Evolutionary conservation across 1,139 yeast genomes (phyloP), one percentile per base, ranked within the genome.

Genomic region (Yamadazyma jaroonii): DNA sequence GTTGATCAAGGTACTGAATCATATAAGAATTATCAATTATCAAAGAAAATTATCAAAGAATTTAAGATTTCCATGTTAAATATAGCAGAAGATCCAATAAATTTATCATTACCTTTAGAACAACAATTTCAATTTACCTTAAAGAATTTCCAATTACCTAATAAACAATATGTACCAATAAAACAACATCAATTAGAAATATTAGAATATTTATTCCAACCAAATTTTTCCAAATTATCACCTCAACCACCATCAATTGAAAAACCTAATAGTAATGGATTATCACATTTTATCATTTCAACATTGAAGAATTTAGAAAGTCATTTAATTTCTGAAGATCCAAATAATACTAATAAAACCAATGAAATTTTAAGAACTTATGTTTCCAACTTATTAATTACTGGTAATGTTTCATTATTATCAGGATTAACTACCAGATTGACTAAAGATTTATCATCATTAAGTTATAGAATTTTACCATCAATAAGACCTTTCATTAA

Each of bases 361-460:
- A 65, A 64, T 43, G 76, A 71, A 39, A 60, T 63, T 15, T 65
- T 70, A 51, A 66, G 63, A 42, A 63, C 56, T 28, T 58, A 69
- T 36, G 59, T 82, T 36, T 67, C 77, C n/a, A 82, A 80, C 52
- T 74, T 84, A 9, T 72, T 84, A 29, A 67, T 84, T 37, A 81
- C 85, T 4, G 92, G 94, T 25, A 80, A 83, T 8, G 60, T 79
- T 1, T 74, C 88, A 2, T 62, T 76, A 40, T 64, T 81, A 21
- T 72, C 75, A 15, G 87, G 86, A 3, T 62, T 84, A 41, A 77
- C 78, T 34, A 81, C 77, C 45, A 72, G 86, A 51, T 61, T 84
- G 8, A 62, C 79, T 29, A 76, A 76, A 47, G 90, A 84, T 48
- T 60, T 81, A 40, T 61, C 72, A 33, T 69, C 75, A 43, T 61